These are phyloP conservation scores for Orbilia javanica DNA, from an alignment of 2,329 filamentous ascomycete species.

Conservation along the genomic window DNA sequence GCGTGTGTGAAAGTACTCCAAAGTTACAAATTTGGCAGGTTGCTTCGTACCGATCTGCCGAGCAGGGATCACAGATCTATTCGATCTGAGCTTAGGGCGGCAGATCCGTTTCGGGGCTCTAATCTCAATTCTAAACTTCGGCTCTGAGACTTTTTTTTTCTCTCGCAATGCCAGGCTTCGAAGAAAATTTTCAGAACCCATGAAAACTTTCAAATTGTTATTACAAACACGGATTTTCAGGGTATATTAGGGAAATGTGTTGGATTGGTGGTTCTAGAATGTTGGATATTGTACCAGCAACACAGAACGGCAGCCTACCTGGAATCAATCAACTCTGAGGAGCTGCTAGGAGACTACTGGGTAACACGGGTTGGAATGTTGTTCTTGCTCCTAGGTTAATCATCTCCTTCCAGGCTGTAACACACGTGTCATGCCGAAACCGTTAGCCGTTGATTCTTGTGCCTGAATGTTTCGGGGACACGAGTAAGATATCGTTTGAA, in stretches of 20 bases:
- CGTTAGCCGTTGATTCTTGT: constrained; percentile 3
- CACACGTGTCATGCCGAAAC: constrained; percentile 3
- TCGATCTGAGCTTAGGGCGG: neutral
- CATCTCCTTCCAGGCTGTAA: constrained; percentile 15
- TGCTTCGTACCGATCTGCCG: neutral
- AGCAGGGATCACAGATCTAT: neutral
- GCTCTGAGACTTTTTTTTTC: neutral
- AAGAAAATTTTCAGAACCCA: neutral
- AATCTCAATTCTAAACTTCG: neutral
- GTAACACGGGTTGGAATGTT: neutral
- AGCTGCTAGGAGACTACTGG: no score
- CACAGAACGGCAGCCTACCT: constrained; percentile 1
- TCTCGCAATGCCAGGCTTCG: neutral
- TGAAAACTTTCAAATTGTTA: neutral
- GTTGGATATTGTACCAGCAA: constrained; percentile 24
- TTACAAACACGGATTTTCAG: neutral
- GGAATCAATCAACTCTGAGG: no score
- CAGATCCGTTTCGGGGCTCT: neutral
- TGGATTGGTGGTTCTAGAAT: constrained; percentile 7
- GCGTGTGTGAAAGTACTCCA: neutral
- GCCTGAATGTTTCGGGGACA: constrained; percentile 9
- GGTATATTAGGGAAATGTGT: neutral
- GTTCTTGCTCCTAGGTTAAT: neutral
- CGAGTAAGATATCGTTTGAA: neutral
- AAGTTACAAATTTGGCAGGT: neutral